These are phyloP conservation scores for Gaillardinia entomophila DNA, from an alignment of 805 yeast genomes.

Conservation along the genomic window DNA sequence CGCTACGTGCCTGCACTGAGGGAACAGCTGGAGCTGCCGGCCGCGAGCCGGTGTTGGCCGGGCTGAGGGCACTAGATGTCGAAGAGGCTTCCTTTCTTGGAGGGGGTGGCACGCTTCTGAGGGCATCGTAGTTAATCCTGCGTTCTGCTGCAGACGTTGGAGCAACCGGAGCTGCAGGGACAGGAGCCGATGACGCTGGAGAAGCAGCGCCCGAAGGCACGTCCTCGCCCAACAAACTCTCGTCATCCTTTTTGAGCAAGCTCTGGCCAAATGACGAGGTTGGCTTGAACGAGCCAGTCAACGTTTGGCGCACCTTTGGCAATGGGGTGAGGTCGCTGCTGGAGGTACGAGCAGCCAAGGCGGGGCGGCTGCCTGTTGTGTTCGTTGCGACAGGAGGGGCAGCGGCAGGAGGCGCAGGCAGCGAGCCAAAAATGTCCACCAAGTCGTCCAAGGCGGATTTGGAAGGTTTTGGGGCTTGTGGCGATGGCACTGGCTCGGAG, in stretches of 20 bases:
- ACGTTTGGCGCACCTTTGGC: constrained; percentile 27
- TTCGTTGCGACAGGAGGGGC: constrained; percentile 5
- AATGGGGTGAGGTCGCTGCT: constrained; percentile 28
- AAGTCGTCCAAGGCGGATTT: constrained; percentile 62
- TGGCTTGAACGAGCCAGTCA: constrained; percentile 60
- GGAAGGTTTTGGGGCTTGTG: constrained; percentile 21
- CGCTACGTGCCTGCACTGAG: constrained; percentile 8
- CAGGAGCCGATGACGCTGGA: constrained; percentile 13
- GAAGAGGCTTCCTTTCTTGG: too few relatives aligned
- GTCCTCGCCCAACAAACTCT: constrained; percentile 32
- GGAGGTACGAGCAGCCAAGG: constrained; percentile 20
- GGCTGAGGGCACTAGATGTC: too few relatives aligned
- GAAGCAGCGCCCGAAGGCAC: constrained; percentile 9
- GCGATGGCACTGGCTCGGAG: not conserved
- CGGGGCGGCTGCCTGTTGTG: constrained; percentile 8
- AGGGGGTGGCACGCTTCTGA: constrained; percentile 44
- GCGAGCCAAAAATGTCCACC: constrained; percentile 41
- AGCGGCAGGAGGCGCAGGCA: constrained; percentile 14
- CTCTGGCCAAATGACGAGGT: constrained; percentile 82
- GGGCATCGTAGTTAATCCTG: constrained; percentile 47
- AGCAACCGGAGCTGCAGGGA: constrained; percentile 22
- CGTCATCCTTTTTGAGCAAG: constrained; percentile 32
- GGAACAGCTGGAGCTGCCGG: constrained; percentile 13
- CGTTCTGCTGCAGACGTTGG: constrained; percentile 1
- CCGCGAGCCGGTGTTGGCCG: constrained; percentile 15